phyloP scores from a whole-genome alignment of 352 stramenopile genomes.

The Globisporangium orthogonon region DNA sequence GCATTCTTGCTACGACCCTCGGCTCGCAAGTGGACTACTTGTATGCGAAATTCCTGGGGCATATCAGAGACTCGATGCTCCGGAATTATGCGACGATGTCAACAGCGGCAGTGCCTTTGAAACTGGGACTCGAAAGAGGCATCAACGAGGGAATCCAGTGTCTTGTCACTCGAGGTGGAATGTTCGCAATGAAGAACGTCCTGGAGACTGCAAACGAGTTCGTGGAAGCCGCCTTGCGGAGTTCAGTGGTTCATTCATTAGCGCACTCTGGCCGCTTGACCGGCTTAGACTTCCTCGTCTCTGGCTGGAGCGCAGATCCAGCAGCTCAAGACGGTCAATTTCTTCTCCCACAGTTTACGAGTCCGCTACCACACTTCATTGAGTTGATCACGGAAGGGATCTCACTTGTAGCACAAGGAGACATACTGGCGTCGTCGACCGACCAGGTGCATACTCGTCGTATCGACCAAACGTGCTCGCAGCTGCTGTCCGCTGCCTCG shows the following conservation, averaged over 20 bases:
- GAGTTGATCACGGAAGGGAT: constrained; percentile 58
- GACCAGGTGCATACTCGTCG: constrained; percentile 46
- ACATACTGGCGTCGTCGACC: constrained; percentile 47
- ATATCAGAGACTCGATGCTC: constrained; percentile 24
- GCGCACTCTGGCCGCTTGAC: constrained; percentile 38
- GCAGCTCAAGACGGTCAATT: background rate
- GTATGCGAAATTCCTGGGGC: constrained; percentile 38
- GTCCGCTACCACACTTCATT: constrained; percentile 45
- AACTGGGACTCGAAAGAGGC: constrained; percentile 37
- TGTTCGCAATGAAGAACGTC: constrained; percentile 27
- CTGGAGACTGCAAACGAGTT: constrained; percentile 38
- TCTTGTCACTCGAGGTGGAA: constrained; percentile 23
- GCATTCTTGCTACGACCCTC: constrained; percentile 25
- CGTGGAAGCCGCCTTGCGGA: constrained; percentile 27
- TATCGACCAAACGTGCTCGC: constrained; percentile 57
- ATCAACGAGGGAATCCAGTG: constrained; percentile 50
- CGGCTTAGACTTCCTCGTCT: constrained; percentile 54
- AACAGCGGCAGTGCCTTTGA: background rate
- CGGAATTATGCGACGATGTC: constrained; percentile 8
- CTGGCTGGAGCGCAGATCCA: constrained; percentile 24
- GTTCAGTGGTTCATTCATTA: constrained; percentile 38
- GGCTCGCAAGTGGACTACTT: constrained; percentile 41
- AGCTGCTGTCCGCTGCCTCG: constrained; percentile 48
- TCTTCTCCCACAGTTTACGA: constrained; percentile 22
- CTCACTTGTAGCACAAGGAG: constrained; percentile 32